phyloP scores from a whole-genome alignment of 805 yeast genomes.

The Wickerhamiella brachini region DNA sequence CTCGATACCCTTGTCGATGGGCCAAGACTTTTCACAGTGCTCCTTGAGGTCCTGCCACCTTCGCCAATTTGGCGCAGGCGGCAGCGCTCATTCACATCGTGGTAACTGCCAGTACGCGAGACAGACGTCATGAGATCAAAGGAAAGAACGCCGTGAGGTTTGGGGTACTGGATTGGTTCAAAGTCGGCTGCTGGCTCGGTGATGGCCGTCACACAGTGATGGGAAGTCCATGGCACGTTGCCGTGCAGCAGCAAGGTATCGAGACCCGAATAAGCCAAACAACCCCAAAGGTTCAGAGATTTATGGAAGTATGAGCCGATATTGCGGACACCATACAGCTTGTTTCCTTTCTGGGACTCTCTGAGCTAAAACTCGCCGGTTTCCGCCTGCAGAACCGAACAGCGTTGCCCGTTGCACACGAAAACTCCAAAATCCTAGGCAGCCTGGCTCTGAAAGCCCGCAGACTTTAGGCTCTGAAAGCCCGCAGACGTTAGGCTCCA shows the following conservation, averaged over 20 bases:
- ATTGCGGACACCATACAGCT: slow-evolving; percentile 73
- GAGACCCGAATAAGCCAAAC: slow-evolving; percentile 71
- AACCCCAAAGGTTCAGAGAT: slow-evolving; percentile 66
- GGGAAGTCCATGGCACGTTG: slow-evolving; percentile 75
- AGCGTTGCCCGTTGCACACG: too few relatives aligned
- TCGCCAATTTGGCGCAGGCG: slow-evolving; percentile 51
- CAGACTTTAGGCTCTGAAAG: too few relatives aligned
- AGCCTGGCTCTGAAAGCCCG: too few relatives aligned
- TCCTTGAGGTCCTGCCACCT: slow-evolving; percentile 30
- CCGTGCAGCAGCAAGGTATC: slow-evolving; percentile 72
- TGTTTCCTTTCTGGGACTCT: slow-evolving; percentile 79
- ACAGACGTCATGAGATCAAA: slow-evolving; percentile 92
- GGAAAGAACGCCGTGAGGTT: slow-evolving; percentile 87
- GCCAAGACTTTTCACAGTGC: slow-evolving; percentile 59
- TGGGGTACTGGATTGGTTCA: slow-evolving; percentile 74
- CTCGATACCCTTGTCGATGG: slow-evolving; percentile 76
- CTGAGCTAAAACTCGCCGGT: too few relatives aligned
- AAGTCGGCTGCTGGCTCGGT: slow-evolving; percentile 56
- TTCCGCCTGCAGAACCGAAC: too few relatives aligned
- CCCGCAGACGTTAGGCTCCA: too few relatives aligned
- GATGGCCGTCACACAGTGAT: slow-evolving; percentile 41
- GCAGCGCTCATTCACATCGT: slow-evolving; percentile 85
- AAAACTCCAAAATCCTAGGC: too few relatives aligned
- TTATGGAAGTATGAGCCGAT: slow-evolving; percentile 81
- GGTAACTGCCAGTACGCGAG: slow-evolving; percentile 90